These are phyloP conservation scores for Picea glauca DNA, from an alignment of 75 land plant species.

Conservation along the genomic window DNA sequence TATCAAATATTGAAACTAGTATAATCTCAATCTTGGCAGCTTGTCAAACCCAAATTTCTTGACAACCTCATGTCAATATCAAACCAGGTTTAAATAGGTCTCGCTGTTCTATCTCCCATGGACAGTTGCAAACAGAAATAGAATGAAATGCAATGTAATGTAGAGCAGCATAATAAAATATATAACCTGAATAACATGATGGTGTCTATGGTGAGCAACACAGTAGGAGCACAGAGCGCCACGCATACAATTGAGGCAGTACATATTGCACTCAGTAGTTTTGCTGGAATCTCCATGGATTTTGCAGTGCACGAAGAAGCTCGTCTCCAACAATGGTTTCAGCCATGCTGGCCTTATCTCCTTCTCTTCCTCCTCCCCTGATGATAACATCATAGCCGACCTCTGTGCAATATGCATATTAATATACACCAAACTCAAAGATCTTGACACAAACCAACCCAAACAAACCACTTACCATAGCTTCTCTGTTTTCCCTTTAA, in stretches of 20 bases:
- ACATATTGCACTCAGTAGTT: constrained; percentile 63
- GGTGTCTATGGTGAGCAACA: constrained; percentile 43
- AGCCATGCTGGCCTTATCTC: constrained; percentile 51
- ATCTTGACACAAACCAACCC: too few species aligned
- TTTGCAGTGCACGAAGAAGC: constrained; percentile 58
- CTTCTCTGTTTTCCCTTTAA: too few species aligned
- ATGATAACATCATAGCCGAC: too few species aligned
- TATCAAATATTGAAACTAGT: too few species aligned
- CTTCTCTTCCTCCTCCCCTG: too few species aligned
- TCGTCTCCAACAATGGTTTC: constrained; percentile 42
- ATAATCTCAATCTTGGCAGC: too few species aligned
- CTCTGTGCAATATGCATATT: too few species aligned
- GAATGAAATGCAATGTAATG: background rate
- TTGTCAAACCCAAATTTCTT: background rate
- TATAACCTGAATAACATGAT: constrained; percentile 58
- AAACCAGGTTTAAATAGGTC: background rate
- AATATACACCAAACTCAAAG: too few species aligned
- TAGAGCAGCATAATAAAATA: background rate
- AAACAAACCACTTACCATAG: too few species aligned
- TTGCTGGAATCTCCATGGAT: constrained; percentile 48
- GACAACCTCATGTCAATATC: background rate
- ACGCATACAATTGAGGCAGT: constrained; percentile 60
- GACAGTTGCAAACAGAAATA: background rate
- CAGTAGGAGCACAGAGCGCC: constrained; percentile 61
- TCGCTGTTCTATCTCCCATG: background rate